phyloP scores from a whole-genome alignment of 345 rosid genomes.

The Erysimum cheiranthoides region DNA sequence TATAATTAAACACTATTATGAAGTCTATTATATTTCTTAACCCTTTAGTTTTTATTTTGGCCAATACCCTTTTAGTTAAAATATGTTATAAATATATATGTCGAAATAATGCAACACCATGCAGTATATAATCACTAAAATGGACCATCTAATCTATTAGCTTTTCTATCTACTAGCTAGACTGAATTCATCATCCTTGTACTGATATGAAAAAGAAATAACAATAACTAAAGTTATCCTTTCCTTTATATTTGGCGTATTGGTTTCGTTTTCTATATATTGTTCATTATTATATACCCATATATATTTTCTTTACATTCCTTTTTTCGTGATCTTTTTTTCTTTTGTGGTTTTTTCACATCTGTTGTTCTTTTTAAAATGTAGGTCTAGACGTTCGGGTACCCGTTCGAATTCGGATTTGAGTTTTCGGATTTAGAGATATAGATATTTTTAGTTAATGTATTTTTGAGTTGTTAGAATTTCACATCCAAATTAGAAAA shows the following conservation, averaged over 20 bases:
- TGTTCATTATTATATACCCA: too few species aligned
- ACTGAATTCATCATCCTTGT: not conserved
- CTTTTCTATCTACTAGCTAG: conserved; percentile 6
- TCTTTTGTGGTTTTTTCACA: too few species aligned
- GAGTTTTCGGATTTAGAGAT: too few species aligned
- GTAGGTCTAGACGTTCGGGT: too few species aligned
- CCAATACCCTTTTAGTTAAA: not conserved
- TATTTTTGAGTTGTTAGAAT: not conserved
- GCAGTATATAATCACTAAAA: conserved; percentile 22
- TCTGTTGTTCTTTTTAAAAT: too few species aligned
- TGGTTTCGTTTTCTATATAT: not conserved
- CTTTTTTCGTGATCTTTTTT: not conserved
- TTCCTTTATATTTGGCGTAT: conserved; percentile 14
- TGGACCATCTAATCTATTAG: conserved; percentile 28
- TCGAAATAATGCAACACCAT: conserved; percentile 19
- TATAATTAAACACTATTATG: conserved; percentile 12
- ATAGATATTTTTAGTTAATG: not conserved
- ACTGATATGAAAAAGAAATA: conserved; percentile 16
- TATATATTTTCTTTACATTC: not conserved
- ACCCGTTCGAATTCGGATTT: too few species aligned
- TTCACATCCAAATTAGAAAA: not conserved
- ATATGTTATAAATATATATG: not conserved
- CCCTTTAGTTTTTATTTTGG: not conserved
- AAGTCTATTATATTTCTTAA: not conserved
- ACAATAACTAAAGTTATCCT: conserved; percentile 7